These are phyloP conservation scores for Aegilops longissima DNA, from an alignment of 176 grass and related monocot species.

Conservation along the genomic window DNA sequence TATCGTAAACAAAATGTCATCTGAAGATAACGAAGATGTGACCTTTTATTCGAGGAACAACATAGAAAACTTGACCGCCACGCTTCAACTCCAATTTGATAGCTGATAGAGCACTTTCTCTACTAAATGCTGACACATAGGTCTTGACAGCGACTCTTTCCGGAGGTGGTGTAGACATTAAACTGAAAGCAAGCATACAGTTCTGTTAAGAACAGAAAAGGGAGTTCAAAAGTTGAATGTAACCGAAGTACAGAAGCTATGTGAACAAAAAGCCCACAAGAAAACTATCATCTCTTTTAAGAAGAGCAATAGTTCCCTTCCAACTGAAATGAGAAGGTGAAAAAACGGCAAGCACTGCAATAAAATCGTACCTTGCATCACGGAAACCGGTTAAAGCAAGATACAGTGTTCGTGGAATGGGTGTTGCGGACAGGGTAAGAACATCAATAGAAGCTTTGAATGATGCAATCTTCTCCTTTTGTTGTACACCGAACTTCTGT, in stretches of 20 bases:
- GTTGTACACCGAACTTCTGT: slow-evolving; percentile 97
- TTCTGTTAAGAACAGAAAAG: slow-evolving; percentile 3
- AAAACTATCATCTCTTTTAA: not conserved
- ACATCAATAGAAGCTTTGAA: slow-evolving; percentile 95
- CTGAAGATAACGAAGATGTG: slow-evolving; percentile 10
- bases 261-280: slow-evolving; percentile 16
- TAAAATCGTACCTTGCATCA: slow-evolving; percentile 76
- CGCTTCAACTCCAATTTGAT: slow-evolving; percentile 86
- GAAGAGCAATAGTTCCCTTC: not conserved
- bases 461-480: slow-evolving; percentile 95
- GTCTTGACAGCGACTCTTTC: slow-evolving; percentile 94
- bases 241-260: slow-evolving; percentile 14
- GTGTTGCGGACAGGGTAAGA: slow-evolving; percentile 94
- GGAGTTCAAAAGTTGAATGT: slow-evolving; percentile 3
- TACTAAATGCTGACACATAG: slow-evolving; percentile 72
- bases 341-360: not conserved
- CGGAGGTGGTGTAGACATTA: slow-evolving; percentile 95
- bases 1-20: slow-evolving; percentile 24
- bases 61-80: slow-evolving; percentile 96
- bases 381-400: slow-evolving; percentile 96
- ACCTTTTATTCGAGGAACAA: slow-evolving; percentile 97
- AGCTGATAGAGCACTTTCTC: slow-evolving; percentile 73
- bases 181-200: slow-evolving; percentile 56
- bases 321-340: not conserved
- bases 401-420: slow-evolving; percentile 97